Conservation (phyloP, 2,329 filamentous ascomycete species). For the Ceratocystis papillata region DNA sequence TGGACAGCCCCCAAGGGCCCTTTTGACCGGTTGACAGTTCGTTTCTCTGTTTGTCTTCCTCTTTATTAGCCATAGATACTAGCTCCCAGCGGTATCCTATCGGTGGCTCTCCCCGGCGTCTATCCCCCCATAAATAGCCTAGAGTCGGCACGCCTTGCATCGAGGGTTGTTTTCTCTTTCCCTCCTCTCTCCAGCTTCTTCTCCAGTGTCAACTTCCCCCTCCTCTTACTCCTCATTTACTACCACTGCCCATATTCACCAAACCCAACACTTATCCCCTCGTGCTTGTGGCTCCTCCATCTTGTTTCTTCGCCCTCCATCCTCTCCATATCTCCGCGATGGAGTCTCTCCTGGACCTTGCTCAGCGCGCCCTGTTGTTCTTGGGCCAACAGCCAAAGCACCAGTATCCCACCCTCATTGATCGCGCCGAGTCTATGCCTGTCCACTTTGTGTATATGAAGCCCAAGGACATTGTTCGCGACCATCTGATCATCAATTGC, state of each 20-base stretch:
- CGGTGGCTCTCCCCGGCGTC: neutral
- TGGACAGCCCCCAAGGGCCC: neutral
- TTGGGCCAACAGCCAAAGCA: neutral
- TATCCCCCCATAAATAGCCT: neutral
- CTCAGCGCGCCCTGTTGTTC: neutral
- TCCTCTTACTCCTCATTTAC: neutral
- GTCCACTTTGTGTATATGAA: conserved; percentile 20
- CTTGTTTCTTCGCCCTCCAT: neutral
- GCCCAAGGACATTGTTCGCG: conserved; percentile 26
- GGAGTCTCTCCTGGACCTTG: neutral
- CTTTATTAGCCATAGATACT: neutral
- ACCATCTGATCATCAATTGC: conserved; percentile 29
- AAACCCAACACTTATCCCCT: neutral
- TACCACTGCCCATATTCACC: neutral
- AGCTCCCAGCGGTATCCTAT: neutral
- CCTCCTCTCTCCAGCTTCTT: neutral
- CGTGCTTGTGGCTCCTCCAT: neutral
- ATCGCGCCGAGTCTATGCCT: conserved; percentile 19
- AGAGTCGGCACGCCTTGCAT: neutral
- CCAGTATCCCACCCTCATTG: neutral
- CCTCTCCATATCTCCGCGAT: neutral
- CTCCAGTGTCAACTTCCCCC: neutral
- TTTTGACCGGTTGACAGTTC: neutral
- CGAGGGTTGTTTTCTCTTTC: neutral
- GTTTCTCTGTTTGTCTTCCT: neutral